A percentile compares a stretch with the other conserved stretches of the same genome.
These are phyloP conservation scores for Gnomoniopsis smithogilvyi DNA, from an alignment of 2,329 filamentous ascomycete species.

Conservation along the genomic window DNA sequence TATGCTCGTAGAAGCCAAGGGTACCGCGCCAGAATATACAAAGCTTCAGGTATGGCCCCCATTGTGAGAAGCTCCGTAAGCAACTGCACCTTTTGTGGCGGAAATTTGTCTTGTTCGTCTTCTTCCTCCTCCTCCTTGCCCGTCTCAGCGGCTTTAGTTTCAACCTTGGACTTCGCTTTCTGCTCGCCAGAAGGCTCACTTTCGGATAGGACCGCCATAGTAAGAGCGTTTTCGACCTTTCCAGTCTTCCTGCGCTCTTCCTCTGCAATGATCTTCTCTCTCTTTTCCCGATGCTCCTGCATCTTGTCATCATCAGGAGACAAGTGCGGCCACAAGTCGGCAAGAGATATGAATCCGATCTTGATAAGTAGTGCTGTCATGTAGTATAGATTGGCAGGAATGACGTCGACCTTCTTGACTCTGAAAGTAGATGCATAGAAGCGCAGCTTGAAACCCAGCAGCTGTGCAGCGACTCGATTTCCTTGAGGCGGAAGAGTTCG, in stretches of 20 bases:
- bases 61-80: conserved; percentile 85
- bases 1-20: conserved; percentile 88
- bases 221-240: conserved; percentile 75
- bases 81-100: conserved; percentile 73
- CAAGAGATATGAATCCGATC: conserved; percentile 90
- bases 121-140: background rate
- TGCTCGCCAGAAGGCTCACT: conserved; percentile 53
- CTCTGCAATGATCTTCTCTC: conserved; percentile 73
- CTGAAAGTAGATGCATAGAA: conserved; percentile 82
- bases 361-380: conserved; percentile 91
- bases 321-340: conserved; percentile 87
- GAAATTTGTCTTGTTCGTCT: conserved; percentile 54
- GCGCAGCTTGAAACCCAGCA: conserved; percentile 93
- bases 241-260: conserved; percentile 71
- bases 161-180: conserved; percentile 47
- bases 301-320: conserved; percentile 83
- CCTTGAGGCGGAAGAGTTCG: conserved; percentile 79
- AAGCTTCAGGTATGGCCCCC: conserved; percentile 85
- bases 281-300: conserved; percentile 66
- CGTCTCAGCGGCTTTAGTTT: conserved; percentile 45
- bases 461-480: conserved; percentile 87
- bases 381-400: conserved; percentile 91
- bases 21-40: conserved; percentile 85
- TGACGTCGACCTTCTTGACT: conserved; percentile 63
- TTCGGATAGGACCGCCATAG: conserved; percentile 81